These are phyloP conservation scores for Clavispora santaluciae DNA, from an alignment of 805 yeast genomes.

Conservation along the genomic window DNA sequence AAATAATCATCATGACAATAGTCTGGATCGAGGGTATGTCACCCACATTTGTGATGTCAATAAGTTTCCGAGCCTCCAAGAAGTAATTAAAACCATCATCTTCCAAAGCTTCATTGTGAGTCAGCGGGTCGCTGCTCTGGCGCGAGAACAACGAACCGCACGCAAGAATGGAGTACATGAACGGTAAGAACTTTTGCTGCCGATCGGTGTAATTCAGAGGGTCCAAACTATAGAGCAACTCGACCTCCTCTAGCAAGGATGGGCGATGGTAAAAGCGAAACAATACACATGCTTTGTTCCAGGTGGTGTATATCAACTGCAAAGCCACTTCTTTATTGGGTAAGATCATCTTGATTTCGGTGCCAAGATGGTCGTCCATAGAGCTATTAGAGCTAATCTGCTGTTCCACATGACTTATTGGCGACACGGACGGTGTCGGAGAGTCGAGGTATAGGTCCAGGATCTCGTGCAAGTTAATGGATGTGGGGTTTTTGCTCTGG, in stretches of 20 bases:
- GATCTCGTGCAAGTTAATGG: conserved; percentile 22
- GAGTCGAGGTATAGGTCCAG: conserved; percentile 24
- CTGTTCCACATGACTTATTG: conserved; percentile 7
- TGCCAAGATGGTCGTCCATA: conserved; percentile 23
- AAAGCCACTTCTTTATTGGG: conserved; percentile 75
- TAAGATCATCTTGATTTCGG: conserved; percentile 59
- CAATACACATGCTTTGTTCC: conserved; percentile 82
- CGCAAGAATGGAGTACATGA: conserved; percentile 82
- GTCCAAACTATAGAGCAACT: conserved; percentile 69
- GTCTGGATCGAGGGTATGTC: conserved; percentile 82
- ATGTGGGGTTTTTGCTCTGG: conserved; percentile 15
- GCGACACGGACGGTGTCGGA: conserved; percentile 19
- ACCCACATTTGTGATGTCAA: conserved; percentile 80
- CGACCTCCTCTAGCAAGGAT: conserved; percentile 67
- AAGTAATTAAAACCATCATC: conserved; percentile 81
- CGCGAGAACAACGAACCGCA: conserved; percentile 78
- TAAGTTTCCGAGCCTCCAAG: conserved; percentile 70
- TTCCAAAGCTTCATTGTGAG: conserved; percentile 39
- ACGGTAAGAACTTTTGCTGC: conserved; percentile 71
- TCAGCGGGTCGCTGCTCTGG: conserved; percentile 4
- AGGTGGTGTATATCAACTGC: conserved; percentile 65
- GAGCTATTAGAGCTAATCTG: conserved; percentile 14
- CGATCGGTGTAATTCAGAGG: conserved; percentile 67
- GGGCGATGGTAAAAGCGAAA: conserved; percentile 86
- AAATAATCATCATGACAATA: conserved; percentile 78